Base-by-base conservation (phyloP, 2,329 filamentous ascomycete genomes). In the Scleromitrula shiraiana region DNA sequence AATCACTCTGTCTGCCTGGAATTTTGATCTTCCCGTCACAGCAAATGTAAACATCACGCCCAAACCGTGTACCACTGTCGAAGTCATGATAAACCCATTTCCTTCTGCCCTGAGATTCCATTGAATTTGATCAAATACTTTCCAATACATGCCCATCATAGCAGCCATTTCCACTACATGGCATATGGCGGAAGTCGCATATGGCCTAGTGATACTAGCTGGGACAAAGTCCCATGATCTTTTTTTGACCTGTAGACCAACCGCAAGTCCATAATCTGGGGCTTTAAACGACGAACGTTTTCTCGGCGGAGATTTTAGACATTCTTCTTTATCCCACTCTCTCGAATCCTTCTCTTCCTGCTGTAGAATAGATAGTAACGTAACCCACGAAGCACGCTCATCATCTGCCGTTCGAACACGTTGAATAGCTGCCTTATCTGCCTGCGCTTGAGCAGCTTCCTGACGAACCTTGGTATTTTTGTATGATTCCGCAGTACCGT, bases 31-130 rank as follows among this genome's bases (percentile, higher is more conserved):
- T 10, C 74, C 75, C 29, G 70, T 72, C 7, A 73, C 67, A 37
- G 75, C 69, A 51, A 80, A 77, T 0, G 67, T 70, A 45, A 79
- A 78, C 59, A 75, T 70, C 37, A 78, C 64, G 6, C 77, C 77
- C 0, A 78, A 65, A 4, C 78, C 75, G 42, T 61, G 60, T 10
- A 67, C 62, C 3, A 54, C 51, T 0, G 62, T 64, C 3, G 64
- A 66, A 6, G 62, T 64, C 33, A 67, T 44, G 23, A 62, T 64
- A 27, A 65, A 63, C 1, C 64, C 65, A 42, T 65, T 65, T 2
- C 65, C 65, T 58, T 65, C 63, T 9, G 65, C 65, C 50, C 63
- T 71, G 41, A 78, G 74, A 15, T 70, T 70, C 53, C 77, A 72
- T 10, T 62, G 63, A 7, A 62, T 69, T 27, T 73, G 67, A 54